Conservation (phyloP, 2,329 filamentous ascomycete species). For the Rosellinia necatrix region DNA sequence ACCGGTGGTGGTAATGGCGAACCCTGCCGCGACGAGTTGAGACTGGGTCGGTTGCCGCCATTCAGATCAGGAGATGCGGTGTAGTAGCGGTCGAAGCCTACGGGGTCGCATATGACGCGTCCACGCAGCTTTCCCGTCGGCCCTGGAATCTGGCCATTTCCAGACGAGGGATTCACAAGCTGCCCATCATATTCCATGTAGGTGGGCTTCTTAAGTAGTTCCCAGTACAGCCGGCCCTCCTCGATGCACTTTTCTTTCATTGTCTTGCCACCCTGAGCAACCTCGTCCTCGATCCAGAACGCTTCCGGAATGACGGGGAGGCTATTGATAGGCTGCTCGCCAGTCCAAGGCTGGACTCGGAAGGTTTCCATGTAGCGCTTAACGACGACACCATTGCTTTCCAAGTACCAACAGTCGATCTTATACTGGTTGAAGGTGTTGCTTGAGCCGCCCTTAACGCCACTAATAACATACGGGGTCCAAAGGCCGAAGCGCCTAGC, state of each 20-base stretch:
- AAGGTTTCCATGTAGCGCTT: slow-evolving; percentile 46
- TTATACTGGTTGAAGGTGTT: slow-evolving; percentile 23
- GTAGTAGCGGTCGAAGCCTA: slow-evolving; percentile 43
- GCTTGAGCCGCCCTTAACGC: too few relatives aligned
- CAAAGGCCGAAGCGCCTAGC: slow-evolving; percentile 46
- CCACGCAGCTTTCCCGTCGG: slow-evolving; percentile 43
- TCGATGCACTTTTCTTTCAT: slow-evolving; percentile 46
- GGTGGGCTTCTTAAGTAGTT: slow-evolving; percentile 49
- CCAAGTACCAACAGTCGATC: slow-evolving; percentile 48
- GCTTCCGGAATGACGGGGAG: slow-evolving; percentile 49
- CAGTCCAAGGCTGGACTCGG: slow-evolving; percentile 45
- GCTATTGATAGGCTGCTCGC: slow-evolving; percentile 49
- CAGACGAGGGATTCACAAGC: slow-evolving; percentile 41
- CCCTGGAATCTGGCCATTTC: slow-evolving; percentile 33
- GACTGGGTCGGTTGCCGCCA: slow-evolving; percentile 5
- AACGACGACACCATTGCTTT: slow-evolving; percentile 43
- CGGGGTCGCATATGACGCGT: slow-evolving; percentile 50
- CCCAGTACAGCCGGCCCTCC: slow-evolving; percentile 53
- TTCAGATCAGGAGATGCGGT: background rate
- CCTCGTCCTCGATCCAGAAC: slow-evolving; percentile 48
- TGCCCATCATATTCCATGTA: slow-evolving; percentile 54
- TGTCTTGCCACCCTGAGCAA: slow-evolving; percentile 34
- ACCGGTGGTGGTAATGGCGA: slow-evolving; percentile 26
- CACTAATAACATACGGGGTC: slow-evolving; percentile 49
- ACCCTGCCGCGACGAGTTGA: background rate